Conservation (phyloP, 2,329 filamentous ascomycete genomes). For the Elsinoe ampelina region DNA sequence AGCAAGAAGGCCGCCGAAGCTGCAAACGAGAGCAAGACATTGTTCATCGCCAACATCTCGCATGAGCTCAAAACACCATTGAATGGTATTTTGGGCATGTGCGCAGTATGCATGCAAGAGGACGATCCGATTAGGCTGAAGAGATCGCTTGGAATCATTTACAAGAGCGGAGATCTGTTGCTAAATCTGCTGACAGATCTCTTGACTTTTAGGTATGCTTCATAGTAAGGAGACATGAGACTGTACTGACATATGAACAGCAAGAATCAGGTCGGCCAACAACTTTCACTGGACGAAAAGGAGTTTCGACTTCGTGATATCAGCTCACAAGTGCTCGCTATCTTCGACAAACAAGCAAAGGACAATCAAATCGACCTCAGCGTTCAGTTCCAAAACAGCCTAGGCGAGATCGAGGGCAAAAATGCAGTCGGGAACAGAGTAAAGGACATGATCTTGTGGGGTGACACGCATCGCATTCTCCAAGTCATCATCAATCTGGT, state of each 20-base stretch:
- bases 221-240: no score
- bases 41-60: constrained; percentile 92
- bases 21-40: constrained; percentile 93
- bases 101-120: constrained; percentile 85
- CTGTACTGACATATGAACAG: constrained; percentile 34
- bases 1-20: constrained; percentile 88
- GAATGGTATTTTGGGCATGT: constrained; percentile 93
- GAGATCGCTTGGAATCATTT: constrained; percentile 75
- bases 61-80: constrained; percentile 86
- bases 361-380: constrained; percentile 67
- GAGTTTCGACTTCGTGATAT: constrained; percentile 82
- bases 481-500: constrained; percentile 93
- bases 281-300: constrained; percentile 69
- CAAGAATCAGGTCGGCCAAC: constrained; percentile 87
- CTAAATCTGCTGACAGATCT: constrained; percentile 82
- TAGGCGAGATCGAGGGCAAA: constrained; percentile 18
- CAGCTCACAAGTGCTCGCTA: constrained; percentile 69
- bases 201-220: constrained; percentile 54
- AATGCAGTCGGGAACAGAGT: constrained; percentile 41
- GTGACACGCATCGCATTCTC: constrained; percentile 83
- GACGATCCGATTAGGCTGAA: constrained; percentile 69
- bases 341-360: constrained; percentile 82
- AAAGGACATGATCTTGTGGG: constrained; percentile 81
- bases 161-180: constrained; percentile 77
- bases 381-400: constrained; percentile 57